Evolutionary conservation across 768 basidiomycete genomes (phyloP), one percentile per base, ranked within the genome.

Genomic region (Ramaria sp.): DNA sequence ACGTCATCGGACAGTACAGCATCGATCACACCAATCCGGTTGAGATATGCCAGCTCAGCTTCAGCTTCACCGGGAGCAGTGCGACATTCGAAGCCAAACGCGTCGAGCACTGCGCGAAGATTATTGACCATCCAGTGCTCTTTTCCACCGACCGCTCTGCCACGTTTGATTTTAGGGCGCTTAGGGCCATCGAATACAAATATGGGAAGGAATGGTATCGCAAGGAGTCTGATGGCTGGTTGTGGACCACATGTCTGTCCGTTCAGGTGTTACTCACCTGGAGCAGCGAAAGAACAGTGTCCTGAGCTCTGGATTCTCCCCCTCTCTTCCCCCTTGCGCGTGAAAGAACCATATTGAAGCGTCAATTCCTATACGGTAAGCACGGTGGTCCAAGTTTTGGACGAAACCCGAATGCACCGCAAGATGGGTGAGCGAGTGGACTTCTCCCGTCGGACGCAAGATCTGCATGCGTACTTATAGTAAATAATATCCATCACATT

Each of bases 1-100:
- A 93, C 92, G 63, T 96, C 94, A 67, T 97, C 94, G 0, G 93
- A 89, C 45, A 94, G 75, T 24, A 96, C 80, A 0, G 84, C 90
- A 65, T 97, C 94, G 56, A 97, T 87, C 53, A 87, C 68, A 2
- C 91, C 91, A 43, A 84, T 79, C 4, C 78, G 74, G 63, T 91
- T 93, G 53, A 97, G 74, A 60, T 88, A 85, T 0, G 93, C 93
- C 2, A 97, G 75, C 65, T 95, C 93, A 0, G 93, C 93, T 68
- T 97, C 94, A 0, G 94, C 94, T 69, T 96, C 94, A 17, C 91
- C 92, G 6, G 93, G 93, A 15, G 91, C 93, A 59, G 68, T 68
- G 67, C 69, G 71, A 63, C 67, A 69, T 49, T 72, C 72, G 30
- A 69, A 68, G 1, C 73, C 73, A 56, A 72, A 73, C 6, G 66